Conservation (phyloP, 352 stramenopile genomes). For the Plasmopara muralis region DNA sequence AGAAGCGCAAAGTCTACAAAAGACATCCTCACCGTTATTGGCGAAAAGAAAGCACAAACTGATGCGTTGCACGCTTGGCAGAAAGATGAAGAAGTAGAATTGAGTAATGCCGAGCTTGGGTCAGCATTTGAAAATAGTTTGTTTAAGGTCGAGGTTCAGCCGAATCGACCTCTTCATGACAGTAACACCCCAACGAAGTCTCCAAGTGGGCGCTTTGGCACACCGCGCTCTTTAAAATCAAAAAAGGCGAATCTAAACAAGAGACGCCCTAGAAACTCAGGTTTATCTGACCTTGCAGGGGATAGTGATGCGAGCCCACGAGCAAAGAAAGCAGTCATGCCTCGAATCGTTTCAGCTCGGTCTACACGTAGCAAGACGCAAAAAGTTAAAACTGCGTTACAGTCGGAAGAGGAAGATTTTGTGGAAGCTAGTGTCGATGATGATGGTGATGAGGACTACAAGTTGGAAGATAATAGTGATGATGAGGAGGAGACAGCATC, state of each 20-base stretch:
- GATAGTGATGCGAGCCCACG: slow-evolving; percentile 21
- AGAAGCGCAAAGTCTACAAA: slow-evolving; percentile 45
- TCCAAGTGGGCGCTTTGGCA: slow-evolving; percentile 19
- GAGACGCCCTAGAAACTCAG: slow-evolving; percentile 14
- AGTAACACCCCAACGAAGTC: slow-evolving; percentile 7
- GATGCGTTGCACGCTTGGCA: slow-evolving; percentile 48
- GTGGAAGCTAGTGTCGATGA: slow-evolving; percentile 29
- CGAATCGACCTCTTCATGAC: slow-evolving; percentile 2
- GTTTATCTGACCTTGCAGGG: slow-evolving; percentile 27
- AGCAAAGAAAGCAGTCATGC: slow-evolving; percentile 18
- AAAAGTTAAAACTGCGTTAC: slow-evolving; percentile 18
- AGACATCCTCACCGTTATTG: slow-evolving; percentile 57
- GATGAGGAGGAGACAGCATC: slow-evolving; percentile 36
- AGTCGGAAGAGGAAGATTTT: slow-evolving; percentile 38
- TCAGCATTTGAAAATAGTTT: slow-evolving; percentile 2
- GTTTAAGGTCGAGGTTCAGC: slow-evolving; percentile 11
- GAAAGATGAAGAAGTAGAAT: slow-evolving; percentile 39
- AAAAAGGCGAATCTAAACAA: slow-evolving; percentile 9
- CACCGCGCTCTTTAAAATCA: slow-evolving; percentile 11
- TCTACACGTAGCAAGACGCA: slow-evolving; percentile 24
- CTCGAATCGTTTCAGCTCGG: slow-evolving; percentile 20
- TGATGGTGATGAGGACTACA: slow-evolving; percentile 60
- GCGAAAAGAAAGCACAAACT: slow-evolving; percentile 54
- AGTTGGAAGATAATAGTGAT: slow-evolving; percentile 37
- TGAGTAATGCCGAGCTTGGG: slow-evolving; percentile 3